Conservation (phyloP, 2,329 filamentous ascomycete species). For the Fusarium agapanthi region DNA sequence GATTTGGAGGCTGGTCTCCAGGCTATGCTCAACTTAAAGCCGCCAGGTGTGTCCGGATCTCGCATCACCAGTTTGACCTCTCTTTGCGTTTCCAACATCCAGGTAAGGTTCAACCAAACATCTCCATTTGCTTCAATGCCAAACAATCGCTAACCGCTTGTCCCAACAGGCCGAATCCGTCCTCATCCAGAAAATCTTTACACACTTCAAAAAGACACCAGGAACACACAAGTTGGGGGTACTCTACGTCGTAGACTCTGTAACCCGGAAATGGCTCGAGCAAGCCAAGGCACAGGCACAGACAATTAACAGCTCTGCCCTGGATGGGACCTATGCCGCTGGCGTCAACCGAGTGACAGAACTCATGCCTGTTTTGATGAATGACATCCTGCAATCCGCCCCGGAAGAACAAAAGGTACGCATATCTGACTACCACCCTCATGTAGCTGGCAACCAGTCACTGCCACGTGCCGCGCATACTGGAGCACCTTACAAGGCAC, state of each 20-base stretch:
- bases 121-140: not conserved
- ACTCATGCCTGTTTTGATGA: conserved; percentile 91
- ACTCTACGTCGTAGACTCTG: conserved; percentile 99
- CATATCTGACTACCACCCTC: conserved; percentile 48
- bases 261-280: conserved; percentile 98
- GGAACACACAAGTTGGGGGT: conserved; percentile 97
- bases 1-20: conserved; percentile 91
- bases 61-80: conserved; percentile 89
- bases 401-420: conserved; percentile 98
- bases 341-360: conserved; percentile 97
- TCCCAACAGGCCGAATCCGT: conserved; percentile 83
- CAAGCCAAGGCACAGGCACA: conserved; percentile 89
- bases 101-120: conserved; percentile 66
- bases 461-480: conserved; percentile 22
- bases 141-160: conserved; percentile 31
- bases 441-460: conserved; percentile 34
- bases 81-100: conserved; percentile 87
- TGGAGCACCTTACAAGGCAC: conserved; percentile 22
- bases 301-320: conserved; percentile 79
- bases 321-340: conserved; percentile 92
- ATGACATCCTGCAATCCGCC: conserved; percentile 88
- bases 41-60: conserved; percentile 91
- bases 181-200: conserved; percentile 95
- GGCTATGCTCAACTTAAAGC: conserved; percentile 89
- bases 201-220: conserved; percentile 94